Evolutionary conservation across 2,329 filamentous ascomycete genomes (phyloP), one percentile per base, ranked within the genome.

Genomic region (Cladosporium cucumerinum): DNA sequence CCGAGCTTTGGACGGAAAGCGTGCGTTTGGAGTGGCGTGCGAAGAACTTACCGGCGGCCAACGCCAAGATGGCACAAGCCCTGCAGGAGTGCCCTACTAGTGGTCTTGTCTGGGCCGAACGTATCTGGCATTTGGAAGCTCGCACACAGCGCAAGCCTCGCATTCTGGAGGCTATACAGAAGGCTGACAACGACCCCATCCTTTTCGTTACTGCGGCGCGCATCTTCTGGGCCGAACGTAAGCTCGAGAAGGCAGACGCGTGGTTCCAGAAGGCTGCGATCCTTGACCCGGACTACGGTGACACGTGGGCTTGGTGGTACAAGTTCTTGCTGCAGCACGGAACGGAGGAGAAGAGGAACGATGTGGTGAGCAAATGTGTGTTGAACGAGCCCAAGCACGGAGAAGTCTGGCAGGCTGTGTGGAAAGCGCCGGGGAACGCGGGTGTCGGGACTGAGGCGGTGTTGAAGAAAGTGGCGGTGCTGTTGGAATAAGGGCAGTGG

Each of bases 291-390:
- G 93, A 98, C 76, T 81, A 87, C 59, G 95, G 95, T 59, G 96
- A 99, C 80, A 91, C 88, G 12, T 99, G 96, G 96, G 94, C 93
- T 23, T 99, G 94, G 94, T 99, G 97, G 78, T 95, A 93, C 78
- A 93, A 94, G 77, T 99, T 98, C 77, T 75, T 98, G 69, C 76
- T 88, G 70, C 92, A 97, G 82, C 93, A 99, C 79, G 96, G 95
- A 11, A 97, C 93, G 5, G 89, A 92, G 74, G 94, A 97, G 82
- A 99, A 98, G 87, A 85, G 90, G 73, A 86, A 83, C 32, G 95
- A 98, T 74, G 89, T 97, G 34, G 77, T 97, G 6, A 83, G 82
- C 65, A 97, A 96, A 80, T 93, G 91, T 71, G 83, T 90, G 34
- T 80, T 89, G 57, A 93, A 88, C 65, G 95, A 98, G 77, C 96